Conservation (phyloP, 2,329 filamentous ascomycete genomes). For the Colletotrichum abscissum region DNA sequence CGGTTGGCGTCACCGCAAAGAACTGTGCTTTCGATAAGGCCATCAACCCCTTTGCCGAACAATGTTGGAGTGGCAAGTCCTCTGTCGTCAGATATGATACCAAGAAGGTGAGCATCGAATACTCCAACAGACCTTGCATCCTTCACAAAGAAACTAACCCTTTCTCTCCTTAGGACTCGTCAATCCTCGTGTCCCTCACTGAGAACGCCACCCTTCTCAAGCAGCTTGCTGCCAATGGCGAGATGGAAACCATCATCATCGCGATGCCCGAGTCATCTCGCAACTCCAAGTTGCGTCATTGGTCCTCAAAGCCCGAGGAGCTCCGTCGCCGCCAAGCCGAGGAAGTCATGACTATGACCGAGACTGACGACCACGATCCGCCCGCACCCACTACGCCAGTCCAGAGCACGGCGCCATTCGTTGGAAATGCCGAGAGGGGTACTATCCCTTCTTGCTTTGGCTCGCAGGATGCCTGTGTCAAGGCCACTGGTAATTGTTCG, state of each 20-base stretch:
- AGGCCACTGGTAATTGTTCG: constrained; percentile 81
- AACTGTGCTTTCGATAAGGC: constrained; percentile 52
- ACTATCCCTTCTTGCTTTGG: constrained; percentile 80
- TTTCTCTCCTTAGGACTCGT: constrained; percentile 37
- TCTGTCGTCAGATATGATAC: constrained; percentile 57
- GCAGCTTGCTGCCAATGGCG: constrained; percentile 57
- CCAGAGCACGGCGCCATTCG: constrained; percentile 44
- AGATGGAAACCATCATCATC: constrained; percentile 68
- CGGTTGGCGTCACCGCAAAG: constrained; percentile 48
- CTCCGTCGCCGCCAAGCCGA: constrained; percentile 62
- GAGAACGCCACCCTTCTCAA: constrained; percentile 57
- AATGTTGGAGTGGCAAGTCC: constrained; percentile 58
- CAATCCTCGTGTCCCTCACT: constrained; percentile 56
- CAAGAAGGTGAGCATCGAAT: constrained; percentile 49
- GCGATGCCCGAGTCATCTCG: constrained; percentile 62
- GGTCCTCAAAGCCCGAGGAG: constrained; percentile 54
- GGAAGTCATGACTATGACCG: constrained; percentile 56
- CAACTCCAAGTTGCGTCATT: constrained; percentile 48
- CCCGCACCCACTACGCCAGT: constrained; percentile 31
- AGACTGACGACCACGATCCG: constrained; percentile 40
- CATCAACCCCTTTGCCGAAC: constrained; percentile 54
- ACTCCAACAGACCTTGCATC: neutral
- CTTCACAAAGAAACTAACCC: neutral
- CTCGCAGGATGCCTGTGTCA: constrained; percentile 74
- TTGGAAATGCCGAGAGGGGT: constrained; percentile 48